A percentile compares a stretch with the other conserved stretches of the same genome.
These are phyloP conservation scores for Paecilomyces formosus DNA, from an alignment of 2,329 filamentous ascomycete genomes.

Conservation along the genomic window DNA sequence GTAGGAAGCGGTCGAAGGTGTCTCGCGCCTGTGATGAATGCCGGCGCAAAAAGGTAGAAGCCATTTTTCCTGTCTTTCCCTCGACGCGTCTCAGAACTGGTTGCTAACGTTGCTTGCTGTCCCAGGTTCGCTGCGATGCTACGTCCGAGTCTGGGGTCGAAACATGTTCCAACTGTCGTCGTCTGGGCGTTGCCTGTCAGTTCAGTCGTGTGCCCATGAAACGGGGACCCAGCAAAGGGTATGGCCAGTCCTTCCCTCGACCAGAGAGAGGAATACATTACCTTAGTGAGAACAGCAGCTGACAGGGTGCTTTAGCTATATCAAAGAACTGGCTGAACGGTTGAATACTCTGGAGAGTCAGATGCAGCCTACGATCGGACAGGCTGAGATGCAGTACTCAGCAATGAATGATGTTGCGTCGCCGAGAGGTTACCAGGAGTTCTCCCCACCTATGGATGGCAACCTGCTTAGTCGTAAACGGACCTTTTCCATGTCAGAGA, in stretches of 20 bases:
- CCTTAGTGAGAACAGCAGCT: slow-evolving; percentile 9
- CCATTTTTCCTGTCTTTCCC: neutral
- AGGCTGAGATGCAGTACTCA: slow-evolving; percentile 36
- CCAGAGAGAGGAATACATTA: neutral
- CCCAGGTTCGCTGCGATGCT: slow-evolving; percentile 73
- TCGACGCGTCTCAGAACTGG: slow-evolving; percentile 9
- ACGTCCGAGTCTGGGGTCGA: slow-evolving; percentile 64
- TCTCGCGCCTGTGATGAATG: slow-evolving; percentile 87
- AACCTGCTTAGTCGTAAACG: slow-evolving; percentile 38
- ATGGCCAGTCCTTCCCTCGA: slow-evolving; percentile 18
- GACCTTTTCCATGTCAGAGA: slow-evolving; percentile 43
- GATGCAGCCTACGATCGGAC: slow-evolving; percentile 43
- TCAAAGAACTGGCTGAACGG: slow-evolving; percentile 82
- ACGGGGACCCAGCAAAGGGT: slow-evolving; percentile 82
- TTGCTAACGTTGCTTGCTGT: slow-evolving; percentile 12
- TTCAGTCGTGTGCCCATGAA: slow-evolving; percentile 87
- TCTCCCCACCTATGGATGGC: slow-evolving; percentile 43
- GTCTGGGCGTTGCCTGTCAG: slow-evolving; percentile 67
- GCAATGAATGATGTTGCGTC: slow-evolving; percentile 35
- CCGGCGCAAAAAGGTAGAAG: slow-evolving; percentile 64
- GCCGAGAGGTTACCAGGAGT: slow-evolving; percentile 43
- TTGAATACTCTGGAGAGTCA: slow-evolving; percentile 77
- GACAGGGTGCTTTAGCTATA: slow-evolving; percentile 53
- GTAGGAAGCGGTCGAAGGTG: slow-evolving; percentile 74
- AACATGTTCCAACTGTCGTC: slow-evolving; percentile 73